A percentile compares a stretch with the other conserved stretches of the same genome.
These are phyloP conservation scores for Pulveroboletus frians DNA, from an alignment of 768 basidiomycete species.

Conservation along the genomic window DNA sequence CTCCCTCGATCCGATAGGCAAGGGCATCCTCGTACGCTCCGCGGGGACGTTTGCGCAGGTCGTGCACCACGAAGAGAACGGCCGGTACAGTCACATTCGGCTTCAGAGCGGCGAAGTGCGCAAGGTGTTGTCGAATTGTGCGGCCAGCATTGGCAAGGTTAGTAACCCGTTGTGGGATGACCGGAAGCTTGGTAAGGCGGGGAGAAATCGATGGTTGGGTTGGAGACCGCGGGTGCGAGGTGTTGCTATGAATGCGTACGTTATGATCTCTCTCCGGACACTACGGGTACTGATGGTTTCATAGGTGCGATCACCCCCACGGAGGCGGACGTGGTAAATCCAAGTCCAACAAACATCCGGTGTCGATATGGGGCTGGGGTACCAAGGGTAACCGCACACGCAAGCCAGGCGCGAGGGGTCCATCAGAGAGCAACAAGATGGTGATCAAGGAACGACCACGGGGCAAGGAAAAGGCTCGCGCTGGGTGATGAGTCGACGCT, in stretches of 20 bases:
- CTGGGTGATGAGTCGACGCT: neutral
- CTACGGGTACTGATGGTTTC: neutral
- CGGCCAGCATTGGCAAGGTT: constrained; percentile 86
- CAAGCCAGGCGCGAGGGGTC: constrained; percentile 82
- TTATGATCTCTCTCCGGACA: neutral
- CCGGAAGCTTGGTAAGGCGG: constrained; percentile 84
- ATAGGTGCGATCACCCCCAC: constrained; percentile 85
- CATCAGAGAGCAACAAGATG: constrained; percentile 65
- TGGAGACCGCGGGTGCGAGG: constrained; percentile 81
- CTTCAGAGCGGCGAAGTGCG: constrained; percentile 93
- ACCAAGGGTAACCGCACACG: constrained; percentile 92
- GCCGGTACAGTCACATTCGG: constrained; percentile 74
- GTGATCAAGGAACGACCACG: constrained; percentile 82
- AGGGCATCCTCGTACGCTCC: constrained; percentile 78
- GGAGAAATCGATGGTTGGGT: constrained; percentile 83
- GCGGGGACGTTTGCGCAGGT: constrained; percentile 86
- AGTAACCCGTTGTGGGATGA: constrained; percentile 90
- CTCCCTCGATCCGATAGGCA: constrained; percentile 68
- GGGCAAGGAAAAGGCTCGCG: constrained; percentile 47
- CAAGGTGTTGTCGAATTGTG: constrained; percentile 72
- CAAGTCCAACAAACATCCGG: constrained; percentile 92
- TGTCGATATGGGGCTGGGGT: constrained; percentile 89
- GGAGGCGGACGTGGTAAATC: constrained; percentile 98
- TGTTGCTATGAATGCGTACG: constrained; percentile 95
- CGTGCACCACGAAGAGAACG: constrained; percentile 67